Evolutionary conservation across 2,329 filamentous ascomycete species (phyloP).

Genomic region (Neopestalotiopsis sp.): DNA sequence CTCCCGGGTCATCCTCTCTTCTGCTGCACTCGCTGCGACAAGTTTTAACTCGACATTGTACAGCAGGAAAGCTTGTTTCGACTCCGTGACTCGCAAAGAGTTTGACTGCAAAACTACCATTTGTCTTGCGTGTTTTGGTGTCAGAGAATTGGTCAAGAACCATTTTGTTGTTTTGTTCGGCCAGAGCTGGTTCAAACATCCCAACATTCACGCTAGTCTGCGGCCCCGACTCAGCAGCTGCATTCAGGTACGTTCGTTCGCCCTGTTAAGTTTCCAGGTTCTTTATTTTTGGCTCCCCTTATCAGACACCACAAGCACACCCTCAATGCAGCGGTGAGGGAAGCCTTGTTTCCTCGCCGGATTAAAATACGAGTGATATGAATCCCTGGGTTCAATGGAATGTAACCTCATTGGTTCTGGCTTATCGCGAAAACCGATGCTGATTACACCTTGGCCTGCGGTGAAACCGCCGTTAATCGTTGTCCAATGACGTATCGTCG

Average conservation of each 20-base stretch:
- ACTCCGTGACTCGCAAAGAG: background rate
- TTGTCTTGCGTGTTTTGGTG: background rate
- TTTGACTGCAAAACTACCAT: background rate
- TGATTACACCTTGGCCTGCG: background rate
- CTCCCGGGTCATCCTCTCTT: background rate
- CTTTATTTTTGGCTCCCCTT: slow-evolving; percentile 8
- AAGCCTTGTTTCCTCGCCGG: background rate
- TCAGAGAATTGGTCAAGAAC: background rate
- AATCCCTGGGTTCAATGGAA: background rate
- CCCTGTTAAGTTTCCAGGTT: background rate
- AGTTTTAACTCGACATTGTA: background rate
- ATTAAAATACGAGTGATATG: background rate
- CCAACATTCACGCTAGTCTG: slow-evolving; percentile 1
- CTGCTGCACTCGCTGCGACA: background rate
- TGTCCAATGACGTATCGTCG: slow-evolving; percentile 9
- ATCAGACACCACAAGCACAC: slow-evolving; percentile 9
- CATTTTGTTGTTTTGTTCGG: background rate
- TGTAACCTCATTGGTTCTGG: slow-evolving; percentile 3
- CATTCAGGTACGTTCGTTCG: slow-evolving; percentile 2
- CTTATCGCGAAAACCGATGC: background rate
- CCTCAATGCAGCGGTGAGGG: background rate
- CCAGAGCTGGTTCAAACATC: background rate
- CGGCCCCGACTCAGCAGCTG: background rate
- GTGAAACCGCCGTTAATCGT: background rate
- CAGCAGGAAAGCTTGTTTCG: background rate